Evolutionary conservation across 108 stramenopile species (phyloP).

Genomic region (Schizochytrium sp.): DNA sequence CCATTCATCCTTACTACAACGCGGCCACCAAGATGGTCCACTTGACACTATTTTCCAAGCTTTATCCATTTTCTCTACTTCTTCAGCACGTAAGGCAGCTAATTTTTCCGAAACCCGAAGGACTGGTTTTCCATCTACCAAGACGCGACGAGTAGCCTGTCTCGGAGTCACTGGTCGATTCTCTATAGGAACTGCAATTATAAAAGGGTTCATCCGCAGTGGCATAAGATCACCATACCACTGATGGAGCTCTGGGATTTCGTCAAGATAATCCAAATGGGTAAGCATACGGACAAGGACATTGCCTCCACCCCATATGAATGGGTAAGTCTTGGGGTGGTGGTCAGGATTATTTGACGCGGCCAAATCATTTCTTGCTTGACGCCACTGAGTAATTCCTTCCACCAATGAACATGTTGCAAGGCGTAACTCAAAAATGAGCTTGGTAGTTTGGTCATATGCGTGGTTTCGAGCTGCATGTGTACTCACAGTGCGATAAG

Average conservation of each 20-base stretch:
- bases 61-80: neutral
- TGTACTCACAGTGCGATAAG: neutral
- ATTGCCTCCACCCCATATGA: conserved; percentile 41
- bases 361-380: conserved; percentile 9
- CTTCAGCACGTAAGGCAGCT: neutral
- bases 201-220: neutral
- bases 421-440: neutral
- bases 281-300: neutral
- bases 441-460: neutral
- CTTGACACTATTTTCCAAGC: neutral
- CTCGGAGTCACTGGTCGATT: conserved; percentile 22
- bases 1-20: conserved; percentile 32
- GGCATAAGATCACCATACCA: conserved; percentile 49
- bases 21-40: conserved; percentile 43
- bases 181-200: conserved; percentile 37
- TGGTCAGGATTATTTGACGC: neutral
- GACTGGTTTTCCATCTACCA: conserved; percentile 37
- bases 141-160: conserved; percentile 28
- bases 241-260: neutral
- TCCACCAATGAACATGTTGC: conserved; percentile 17
- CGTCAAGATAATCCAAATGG: neutral
- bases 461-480: conserved; percentile 46
- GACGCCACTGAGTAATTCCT: neutral
- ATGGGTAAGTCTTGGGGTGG: neutral
- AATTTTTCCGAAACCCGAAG: conserved; percentile 1